Conservation (phyloP, 1,139 yeast species). For the Pichia sorboxylosa region DNA sequence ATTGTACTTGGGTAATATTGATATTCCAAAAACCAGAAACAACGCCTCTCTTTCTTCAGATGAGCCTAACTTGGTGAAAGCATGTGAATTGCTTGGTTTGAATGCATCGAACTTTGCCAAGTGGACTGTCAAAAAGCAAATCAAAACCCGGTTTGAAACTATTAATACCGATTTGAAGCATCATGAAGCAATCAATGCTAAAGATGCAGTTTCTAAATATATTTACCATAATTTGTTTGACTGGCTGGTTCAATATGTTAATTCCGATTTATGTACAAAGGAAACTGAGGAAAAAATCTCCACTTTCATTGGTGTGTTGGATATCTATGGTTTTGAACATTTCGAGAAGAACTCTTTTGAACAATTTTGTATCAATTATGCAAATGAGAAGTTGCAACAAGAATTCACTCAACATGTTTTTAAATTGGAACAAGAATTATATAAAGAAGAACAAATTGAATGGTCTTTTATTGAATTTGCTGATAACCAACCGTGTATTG, state of each 20-base stretch:
- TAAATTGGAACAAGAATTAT: slow-evolving; percentile 93
- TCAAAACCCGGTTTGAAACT: slow-evolving; percentile 85
- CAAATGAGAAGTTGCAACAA: slow-evolving; percentile 94
- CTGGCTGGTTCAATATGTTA: slow-evolving; percentile 84
- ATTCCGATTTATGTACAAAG: slow-evolving; percentile 69
- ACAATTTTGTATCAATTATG: slow-evolving; percentile 95
- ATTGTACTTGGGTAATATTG: slow-evolving; percentile 87
- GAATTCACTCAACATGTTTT: slow-evolving; percentile 96
- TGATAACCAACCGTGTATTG: slow-evolving; percentile 96
- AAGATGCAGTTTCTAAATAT: slow-evolving; percentile 93
- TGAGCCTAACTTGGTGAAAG: slow-evolving; percentile 74
- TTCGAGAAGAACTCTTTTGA: slow-evolving; percentile 90
- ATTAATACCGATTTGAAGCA: slow-evolving; percentile 75
- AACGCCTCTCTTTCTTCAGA: slow-evolving; percentile 77
- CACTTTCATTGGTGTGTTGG: slow-evolving; percentile 90
- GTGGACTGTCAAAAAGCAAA: slow-evolving; percentile 92
- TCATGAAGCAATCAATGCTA: slow-evolving; percentile 80
- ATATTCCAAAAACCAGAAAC: slow-evolving; percentile 73
- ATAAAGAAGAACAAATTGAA: slow-evolving; percentile 81
- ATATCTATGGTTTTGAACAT: slow-evolving; percentile 96
- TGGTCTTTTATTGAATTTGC: slow-evolving; percentile 96
- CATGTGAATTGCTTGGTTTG: slow-evolving; percentile 76
- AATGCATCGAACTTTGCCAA: slow-evolving; percentile 67
- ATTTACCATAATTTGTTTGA: slow-evolving; percentile 88
- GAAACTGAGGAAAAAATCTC: slow-evolving; percentile 45